Conservation (phyloP, 345 rosid species). For the Eucalyptus marginata region DNA sequence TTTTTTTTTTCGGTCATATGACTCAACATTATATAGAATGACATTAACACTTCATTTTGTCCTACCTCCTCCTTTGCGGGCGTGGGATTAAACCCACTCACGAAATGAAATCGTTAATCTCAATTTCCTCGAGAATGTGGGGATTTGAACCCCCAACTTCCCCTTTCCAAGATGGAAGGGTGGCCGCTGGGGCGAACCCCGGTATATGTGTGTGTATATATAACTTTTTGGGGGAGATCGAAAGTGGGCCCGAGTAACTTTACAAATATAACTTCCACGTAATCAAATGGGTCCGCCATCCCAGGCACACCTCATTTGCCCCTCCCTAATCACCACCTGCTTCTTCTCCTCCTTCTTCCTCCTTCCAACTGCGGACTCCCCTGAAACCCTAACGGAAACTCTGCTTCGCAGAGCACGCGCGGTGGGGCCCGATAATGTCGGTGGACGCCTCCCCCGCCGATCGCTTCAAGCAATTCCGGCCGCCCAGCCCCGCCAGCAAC, state of each 20-base stretch:
- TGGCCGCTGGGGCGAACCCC: too few species aligned
- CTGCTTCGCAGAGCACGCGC: neutral
- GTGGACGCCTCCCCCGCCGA: constrained; percentile 12
- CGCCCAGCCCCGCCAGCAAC: neutral
- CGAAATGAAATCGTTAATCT: too few species aligned
- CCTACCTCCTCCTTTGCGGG: too few species aligned
- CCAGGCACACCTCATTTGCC: neutral
- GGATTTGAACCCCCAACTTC: too few species aligned
- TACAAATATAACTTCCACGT: neutral
- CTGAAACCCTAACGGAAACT: neutral
- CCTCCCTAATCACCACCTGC: neutral
- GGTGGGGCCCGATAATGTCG: constrained; percentile 5
- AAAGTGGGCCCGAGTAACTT: neutral
- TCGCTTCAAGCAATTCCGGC: neutral
- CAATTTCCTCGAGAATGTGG: too few species aligned
- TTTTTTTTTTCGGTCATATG: too few species aligned
- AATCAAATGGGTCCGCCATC: neutral
- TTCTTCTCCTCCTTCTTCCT: neutral
- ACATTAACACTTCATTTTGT: too few species aligned
- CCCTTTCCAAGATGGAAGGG: too few species aligned
- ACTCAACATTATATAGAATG: too few species aligned
- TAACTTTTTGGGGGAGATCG: neutral
- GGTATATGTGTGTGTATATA: too few species aligned
- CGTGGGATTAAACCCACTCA: too few species aligned
- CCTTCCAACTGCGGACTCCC: neutral